Evolutionary conservation across 2,329 filamentous ascomycete genomes (phyloP).

Genomic region (Colletotrichum tamarilloi): DNA sequence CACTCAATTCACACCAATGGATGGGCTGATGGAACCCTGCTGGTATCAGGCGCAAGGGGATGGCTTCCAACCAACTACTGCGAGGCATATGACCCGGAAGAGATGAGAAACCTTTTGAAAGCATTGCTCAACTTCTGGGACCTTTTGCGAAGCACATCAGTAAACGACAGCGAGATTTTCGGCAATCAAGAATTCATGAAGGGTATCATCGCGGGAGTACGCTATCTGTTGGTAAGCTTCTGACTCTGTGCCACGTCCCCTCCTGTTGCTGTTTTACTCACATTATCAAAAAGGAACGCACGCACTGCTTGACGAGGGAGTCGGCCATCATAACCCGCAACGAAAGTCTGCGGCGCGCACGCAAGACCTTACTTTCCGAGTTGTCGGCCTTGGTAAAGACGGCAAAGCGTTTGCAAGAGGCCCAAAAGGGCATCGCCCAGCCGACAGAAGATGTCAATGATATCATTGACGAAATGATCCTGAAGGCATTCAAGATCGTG

Average conservation of each 20-base stretch:
- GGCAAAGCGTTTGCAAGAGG: slow-evolving; percentile 85
- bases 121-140: slow-evolving; percentile 95
- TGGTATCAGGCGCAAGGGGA: slow-evolving; percentile 86
- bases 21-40: slow-evolving; percentile 95
- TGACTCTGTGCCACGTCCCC: not conserved
- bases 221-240: slow-evolving; percentile 82
- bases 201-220: slow-evolving; percentile 91
- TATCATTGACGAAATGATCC: slow-evolving; percentile 90
- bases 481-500: slow-evolving; percentile 95
- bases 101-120: slow-evolving; percentile 86
- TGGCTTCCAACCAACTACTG: slow-evolving; percentile 99
- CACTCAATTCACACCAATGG: slow-evolving; percentile 98
- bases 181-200: slow-evolving; percentile 94
- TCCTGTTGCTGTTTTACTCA: not conserved
- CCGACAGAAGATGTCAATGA: slow-evolving; percentile 73
- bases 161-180: slow-evolving; percentile 82
- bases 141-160: slow-evolving; percentile 80
- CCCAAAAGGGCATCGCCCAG: slow-evolving; percentile 62
- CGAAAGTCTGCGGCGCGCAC: slow-evolving; percentile 79
- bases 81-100: slow-evolving; percentile 89
- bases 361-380: slow-evolving; percentile 90
- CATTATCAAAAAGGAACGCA: slow-evolving; percentile 74
- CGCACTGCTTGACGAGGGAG: slow-evolving; percentile 87
- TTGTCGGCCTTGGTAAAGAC: slow-evolving; percentile 90
- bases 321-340: slow-evolving; percentile 79